Evolutionary conservation across 768 basidiomycete genomes (phyloP).

Genomic region (Agaricus sinodeliciosus): DNA sequence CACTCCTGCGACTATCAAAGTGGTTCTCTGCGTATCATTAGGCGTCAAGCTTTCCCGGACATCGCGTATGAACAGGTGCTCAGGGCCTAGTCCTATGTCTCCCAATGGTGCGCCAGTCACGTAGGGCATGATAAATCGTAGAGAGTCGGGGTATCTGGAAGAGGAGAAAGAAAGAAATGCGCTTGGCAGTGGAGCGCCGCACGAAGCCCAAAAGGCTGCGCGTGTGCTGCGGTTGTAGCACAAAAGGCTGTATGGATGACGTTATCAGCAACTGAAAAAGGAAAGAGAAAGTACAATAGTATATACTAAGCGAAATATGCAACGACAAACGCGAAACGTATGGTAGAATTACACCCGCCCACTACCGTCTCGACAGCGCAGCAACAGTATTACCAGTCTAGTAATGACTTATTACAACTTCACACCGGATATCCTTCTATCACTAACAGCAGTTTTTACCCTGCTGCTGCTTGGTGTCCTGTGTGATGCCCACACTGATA

Average conservation of each 20-base stretch:
- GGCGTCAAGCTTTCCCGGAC: constrained; percentile 47
- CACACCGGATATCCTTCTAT: neutral
- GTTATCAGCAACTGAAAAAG: neutral
- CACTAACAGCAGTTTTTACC: constrained; percentile 59
- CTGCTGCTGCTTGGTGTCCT: constrained; percentile 50
- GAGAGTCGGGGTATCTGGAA: neutral
- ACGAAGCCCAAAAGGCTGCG: too few relatives aligned
- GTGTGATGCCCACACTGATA: constrained; percentile 77
- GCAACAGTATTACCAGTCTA: constrained; percentile 2
- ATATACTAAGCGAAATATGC: neutral
- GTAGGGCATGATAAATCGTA: constrained; percentile 14
- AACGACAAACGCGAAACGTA: constrained; percentile 3
- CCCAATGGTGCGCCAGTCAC: constrained; percentile 7
- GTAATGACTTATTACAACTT: too few relatives aligned
- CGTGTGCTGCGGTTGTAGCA: neutral
- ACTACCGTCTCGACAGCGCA: neutral
- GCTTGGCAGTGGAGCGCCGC: neutral
- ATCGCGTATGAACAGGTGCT: constrained; percentile 29
- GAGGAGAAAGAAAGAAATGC: neutral
- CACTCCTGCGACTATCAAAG: constrained; percentile 72
- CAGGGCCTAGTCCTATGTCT: constrained; percentile 10
- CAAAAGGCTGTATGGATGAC: neutral
- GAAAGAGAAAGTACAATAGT: constrained; percentile 2
- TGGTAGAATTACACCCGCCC: constrained; percentile 5
- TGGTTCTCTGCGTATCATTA: constrained; percentile 64